These are phyloP conservation scores for Russula sp. DNA, from an alignment of 768 basidiomycete genomes.

Conservation along the genomic window DNA sequence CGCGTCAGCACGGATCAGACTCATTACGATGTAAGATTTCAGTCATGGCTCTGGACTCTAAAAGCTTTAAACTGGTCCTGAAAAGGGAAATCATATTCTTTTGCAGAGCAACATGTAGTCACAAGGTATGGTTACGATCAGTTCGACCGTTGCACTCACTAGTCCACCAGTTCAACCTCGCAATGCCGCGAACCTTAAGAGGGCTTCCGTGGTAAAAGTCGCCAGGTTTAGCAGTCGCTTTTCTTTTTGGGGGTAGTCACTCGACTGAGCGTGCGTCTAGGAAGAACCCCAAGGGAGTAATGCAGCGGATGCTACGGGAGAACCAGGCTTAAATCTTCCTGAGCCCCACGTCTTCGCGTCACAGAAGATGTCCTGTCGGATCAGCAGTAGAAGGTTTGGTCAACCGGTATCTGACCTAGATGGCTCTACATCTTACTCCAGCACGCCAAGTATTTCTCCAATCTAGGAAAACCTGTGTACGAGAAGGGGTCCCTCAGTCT, in stretches of 20 bases:
- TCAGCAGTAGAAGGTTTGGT: constrained; percentile 18
- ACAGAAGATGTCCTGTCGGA: constrained; percentile 12
- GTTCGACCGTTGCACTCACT: neutral
- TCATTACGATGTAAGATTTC: neutral
- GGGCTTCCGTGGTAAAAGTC: neutral
- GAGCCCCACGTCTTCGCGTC: constrained; percentile 6
- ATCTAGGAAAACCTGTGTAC: neutral
- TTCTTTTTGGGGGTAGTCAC: neutral
- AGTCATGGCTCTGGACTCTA: neutral
- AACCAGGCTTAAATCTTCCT: constrained; percentile 12
- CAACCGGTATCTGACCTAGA: constrained; percentile 15
- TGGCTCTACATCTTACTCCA: neutral
- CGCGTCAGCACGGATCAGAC: neutral
- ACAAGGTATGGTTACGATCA: neutral
- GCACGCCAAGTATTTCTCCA: neutral
- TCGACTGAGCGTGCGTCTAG: neutral
- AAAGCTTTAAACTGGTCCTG: neutral
- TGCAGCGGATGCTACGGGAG: constrained; percentile 6
- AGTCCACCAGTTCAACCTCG: neutral
- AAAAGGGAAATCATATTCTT: constrained; percentile 15
- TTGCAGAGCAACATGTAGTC: constrained; percentile 8
- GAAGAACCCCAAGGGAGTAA: constrained; percentile 10
- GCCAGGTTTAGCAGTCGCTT: neutral
- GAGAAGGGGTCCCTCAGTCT: neutral
- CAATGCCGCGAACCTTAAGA: neutral